phyloP scores from a whole-genome alignment of 176 grass and related monocot species.

The Cocos nucifera region DNA sequence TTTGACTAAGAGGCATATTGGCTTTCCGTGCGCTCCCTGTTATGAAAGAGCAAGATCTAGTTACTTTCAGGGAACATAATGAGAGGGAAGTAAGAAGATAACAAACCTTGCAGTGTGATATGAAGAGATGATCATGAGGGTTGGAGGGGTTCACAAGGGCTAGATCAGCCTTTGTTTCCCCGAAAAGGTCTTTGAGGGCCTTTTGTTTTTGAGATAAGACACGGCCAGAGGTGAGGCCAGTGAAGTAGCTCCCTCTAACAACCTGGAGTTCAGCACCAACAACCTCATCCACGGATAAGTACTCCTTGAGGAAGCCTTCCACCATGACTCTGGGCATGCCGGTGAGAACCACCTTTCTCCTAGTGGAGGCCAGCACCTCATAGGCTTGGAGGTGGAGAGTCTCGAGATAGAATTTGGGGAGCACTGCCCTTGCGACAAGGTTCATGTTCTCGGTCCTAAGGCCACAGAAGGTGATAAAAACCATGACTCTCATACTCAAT shows the following conservation, averaged over 20 bases:
- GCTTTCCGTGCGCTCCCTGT: no score
- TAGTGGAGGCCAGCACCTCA: slow-evolving; percentile 11
- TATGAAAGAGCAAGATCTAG: no score
- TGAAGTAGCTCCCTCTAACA: slow-evolving; percentile 41
- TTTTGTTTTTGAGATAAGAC: slow-evolving; percentile 2
- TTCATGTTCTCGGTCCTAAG: background rate
- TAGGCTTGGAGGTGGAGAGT: background rate
- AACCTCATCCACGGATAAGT: slow-evolving; percentile 46
- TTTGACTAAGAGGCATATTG: no score
- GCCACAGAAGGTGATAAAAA: background rate
- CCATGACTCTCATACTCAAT: background rate
- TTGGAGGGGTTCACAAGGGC: slow-evolving; percentile 27
- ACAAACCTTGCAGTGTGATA: slow-evolving; percentile 60
- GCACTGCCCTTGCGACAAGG: background rate
- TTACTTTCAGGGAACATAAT: background rate
- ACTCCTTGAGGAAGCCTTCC: slow-evolving; percentile 69
- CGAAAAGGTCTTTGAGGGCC: slow-evolving; percentile 22
- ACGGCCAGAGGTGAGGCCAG: slow-evolving; percentile 31
- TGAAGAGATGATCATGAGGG: slow-evolving; percentile 22
- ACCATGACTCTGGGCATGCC: slow-evolving; percentile 50
- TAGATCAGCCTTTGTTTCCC: slow-evolving; percentile 28
- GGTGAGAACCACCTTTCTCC: slow-evolving; percentile 47
- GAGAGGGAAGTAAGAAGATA: background rate
- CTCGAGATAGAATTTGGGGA: slow-evolving; percentile 4
- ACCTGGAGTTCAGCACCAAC: slow-evolving; percentile 46